Percentiles rank a stretch among this genome's conserved stretches.
Conservation (phyloP, 257 asterid species). For the Fraxinus quadrangulata region DNA sequence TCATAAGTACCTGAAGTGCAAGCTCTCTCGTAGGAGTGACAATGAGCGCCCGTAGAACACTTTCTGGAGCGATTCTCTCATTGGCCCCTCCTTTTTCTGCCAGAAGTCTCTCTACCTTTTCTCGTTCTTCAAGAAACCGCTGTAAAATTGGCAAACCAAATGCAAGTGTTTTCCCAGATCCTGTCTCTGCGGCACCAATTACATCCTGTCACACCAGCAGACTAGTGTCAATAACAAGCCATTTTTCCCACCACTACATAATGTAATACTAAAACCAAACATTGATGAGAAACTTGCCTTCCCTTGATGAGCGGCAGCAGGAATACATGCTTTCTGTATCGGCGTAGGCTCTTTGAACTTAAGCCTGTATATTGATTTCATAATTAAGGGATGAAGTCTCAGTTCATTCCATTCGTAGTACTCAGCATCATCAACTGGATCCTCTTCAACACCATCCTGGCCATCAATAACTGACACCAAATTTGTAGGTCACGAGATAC, state of each 20-base stretch:
- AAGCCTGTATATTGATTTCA: slow-evolving; percentile 78
- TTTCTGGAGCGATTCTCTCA: slow-evolving; percentile 55
- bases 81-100: slow-evolving; percentile 53
- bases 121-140: slow-evolving; percentile 88
- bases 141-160: slow-evolving; percentile 96
- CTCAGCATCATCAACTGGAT: slow-evolving; percentile 65
- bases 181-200: slow-evolving; percentile 99
- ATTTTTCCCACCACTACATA: slow-evolving; percentile 17
- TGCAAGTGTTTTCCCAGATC: slow-evolving; percentile 98
- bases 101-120: slow-evolving; percentile 61
- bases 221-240: slow-evolving; percentile 30
- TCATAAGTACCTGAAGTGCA: slow-evolving; percentile 77
- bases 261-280: slow-evolving; percentile 14
- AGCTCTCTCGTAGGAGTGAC: slow-evolving; percentile 98
- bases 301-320: slow-evolving; percentile 98
- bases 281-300: slow-evolving; percentile 55
- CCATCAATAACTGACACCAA: slow-evolving; percentile 37
- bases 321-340: slow-evolving; percentile 88
- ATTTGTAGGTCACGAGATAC: slow-evolving; percentile 20
- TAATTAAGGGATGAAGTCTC: slow-evolving; percentile 84
- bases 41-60: slow-evolving; percentile 79
- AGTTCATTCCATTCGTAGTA: slow-evolving; percentile 83
- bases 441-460: slow-evolving; percentile 50
- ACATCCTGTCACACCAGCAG: slow-evolving; percentile 71
- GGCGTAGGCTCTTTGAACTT: slow-evolving; percentile 93